Base-by-base conservation (phyloP, 2,329 filamentous ascomycete species). In the Pestalotiopsis sp. region DNA sequence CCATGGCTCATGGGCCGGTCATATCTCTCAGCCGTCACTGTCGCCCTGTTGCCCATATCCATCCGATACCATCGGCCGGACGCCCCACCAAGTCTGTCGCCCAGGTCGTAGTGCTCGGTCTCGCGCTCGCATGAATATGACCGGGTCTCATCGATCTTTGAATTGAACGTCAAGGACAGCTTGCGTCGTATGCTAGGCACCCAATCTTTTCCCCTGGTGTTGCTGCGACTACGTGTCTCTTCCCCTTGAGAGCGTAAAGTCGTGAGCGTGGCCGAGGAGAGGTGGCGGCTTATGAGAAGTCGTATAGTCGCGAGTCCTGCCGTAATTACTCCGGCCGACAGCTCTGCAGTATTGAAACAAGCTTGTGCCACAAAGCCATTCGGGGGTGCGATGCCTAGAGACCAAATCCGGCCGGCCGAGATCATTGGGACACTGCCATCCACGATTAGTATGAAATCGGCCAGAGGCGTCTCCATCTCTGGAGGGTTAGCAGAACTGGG, bases 381-480 rank as follows among this genome's bases (percentile, higher is more conserved):
- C n/a, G 64, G 64, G 12, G 64, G 49, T n/a, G 64, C 41, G 17
- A 23, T 23, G 12, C 41, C 31, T 2, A 66, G 25, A 12, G 38
- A 25, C 64, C 64, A 66, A 14, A 66, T 66, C 9, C 64, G 64
- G 11, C 41, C 64, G 25, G 64, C 64, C 20, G 64, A 66, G 9
- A 66, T 58, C 2, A 58, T 58, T 27, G 64, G 64, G 12, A 66
- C 64, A 36, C 64, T 66, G 9, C 13, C 20, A 49, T 36, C 12
- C 1, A 23, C 9, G 20, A 2, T 23, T 52, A 39, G 39, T 27
- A 4, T 27, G 2, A 7, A 4, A 14, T 39, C 9, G n/a, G 12
- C n/a, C 9, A 13, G 25, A 14, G n/a, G 20, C 9, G 27, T 64
- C 20, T 13, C 14, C 23, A 17, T 63, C 14, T 14, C 25, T 17